Evolutionary conservation across 1,284 basidiomycete species (phyloP), one percentile per base, ranked within the genome.

Genomic region (Jaminaea rosea): DNA sequence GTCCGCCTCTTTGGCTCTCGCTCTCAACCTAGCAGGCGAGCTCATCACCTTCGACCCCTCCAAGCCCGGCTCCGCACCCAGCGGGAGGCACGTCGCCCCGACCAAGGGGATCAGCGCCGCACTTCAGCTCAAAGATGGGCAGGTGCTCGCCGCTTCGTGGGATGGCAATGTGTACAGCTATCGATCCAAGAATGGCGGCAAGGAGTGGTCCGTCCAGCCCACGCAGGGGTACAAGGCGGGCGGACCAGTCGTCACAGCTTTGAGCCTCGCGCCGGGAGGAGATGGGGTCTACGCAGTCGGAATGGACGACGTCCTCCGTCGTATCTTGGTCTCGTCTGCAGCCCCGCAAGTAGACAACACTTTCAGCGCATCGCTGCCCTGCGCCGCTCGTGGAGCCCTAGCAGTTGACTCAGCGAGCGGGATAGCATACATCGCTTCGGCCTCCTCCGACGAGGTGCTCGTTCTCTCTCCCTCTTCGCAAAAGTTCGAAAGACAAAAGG

Each of bases 1-100:
- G 42, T 80, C 82, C 36, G 80, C 80, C 45, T 81, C 82, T 50
- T 44, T 59, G 4, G 82, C 96, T 50, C 84, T 91, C 29, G 92
- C 90, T 3, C 78, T 97, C 34, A 89, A 88, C 1, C 78, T 94
- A 63, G 83, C 82, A 0, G 92, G 93, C 15, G 81, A 83, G 50
- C 79, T 99, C 49, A 90, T 87, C 67, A 72, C 94, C 17, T 63
- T 75, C 4, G 63, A 52, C 26, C 19, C 50, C 6, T 11, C 27
- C 23, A 26, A 44, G n/a, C 29, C 26, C 31, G 24, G 26, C 21
- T 36, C 34, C n/a, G 21, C 10, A 15, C n/a, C n/a, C n/a, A 28
- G 28, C 17, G 85, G 84, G 66, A 44, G 78, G 60, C 51, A 19
- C 24, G 24, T 32, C 17, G 10, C 19, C 11, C 42, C 50, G 7